Evolutionary conservation across 345 rosid genomes (phyloP), one percentile per base, ranked within the genome.

Genomic region (Populus deltoides): DNA sequence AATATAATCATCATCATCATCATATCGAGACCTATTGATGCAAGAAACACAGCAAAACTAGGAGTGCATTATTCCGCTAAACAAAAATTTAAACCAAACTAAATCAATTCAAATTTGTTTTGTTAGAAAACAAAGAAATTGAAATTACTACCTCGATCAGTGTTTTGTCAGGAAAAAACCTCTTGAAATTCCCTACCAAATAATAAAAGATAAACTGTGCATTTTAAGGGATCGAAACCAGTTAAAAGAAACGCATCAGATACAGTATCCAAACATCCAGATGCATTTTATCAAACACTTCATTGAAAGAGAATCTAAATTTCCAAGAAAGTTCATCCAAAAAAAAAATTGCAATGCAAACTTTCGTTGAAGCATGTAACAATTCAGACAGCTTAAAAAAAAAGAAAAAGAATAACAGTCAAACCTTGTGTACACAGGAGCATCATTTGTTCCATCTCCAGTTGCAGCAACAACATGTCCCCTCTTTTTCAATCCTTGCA

Each of bases 371-470:
- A 53, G 59, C 59, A 53, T 53, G 59, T 20, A 53, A 53, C 8
- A 18, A 18, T 53, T 53, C n/a, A 6, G 20, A 53, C 2, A 53
- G 59, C 59, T 6, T 53, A 6, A 53, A 20, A 53, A 51, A 51
- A 1, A 18, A 53, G 20, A 8, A 51, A 7, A 18, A 20, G 43
- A 39, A 39, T 39, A 39, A 39, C 43, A 55, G 39, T 49, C 70
- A 59, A 81, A 33, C 89, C 89, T 88, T 88, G 20, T 86, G 86
- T 36, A 88, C 13, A 88, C 89, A 39, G 91, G 89, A 55, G 91
- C 91, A 66, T 88, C 91, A 79, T 88, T 86, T 72, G 89, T 86
- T 59, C 91, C 89, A 83, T 88, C 89, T 5, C 91, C 91, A 3
- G 91, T 88, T 22, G 86, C 91, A 57, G 89, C 91, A 22, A 88